Conservation (phyloP, 257 asterid species). For the Schizonepeta tenuifolia region DNA sequence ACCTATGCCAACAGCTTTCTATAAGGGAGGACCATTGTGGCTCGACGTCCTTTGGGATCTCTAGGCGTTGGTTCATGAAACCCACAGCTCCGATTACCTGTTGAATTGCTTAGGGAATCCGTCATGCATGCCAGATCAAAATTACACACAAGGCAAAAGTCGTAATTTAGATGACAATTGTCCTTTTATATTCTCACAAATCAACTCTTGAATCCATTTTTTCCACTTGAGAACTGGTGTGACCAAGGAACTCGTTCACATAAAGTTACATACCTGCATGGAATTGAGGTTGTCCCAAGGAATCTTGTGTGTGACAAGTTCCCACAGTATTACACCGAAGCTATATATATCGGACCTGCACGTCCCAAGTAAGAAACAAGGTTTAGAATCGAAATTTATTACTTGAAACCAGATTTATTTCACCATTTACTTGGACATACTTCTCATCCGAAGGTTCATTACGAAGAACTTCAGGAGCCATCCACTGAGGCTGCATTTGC, state of each 20-base stretch:
- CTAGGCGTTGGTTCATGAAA: conserved; percentile 92
- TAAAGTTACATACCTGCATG: conserved; percentile 70
- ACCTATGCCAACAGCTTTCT: conserved; percentile 93
- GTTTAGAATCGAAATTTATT: conserved; percentile 16
- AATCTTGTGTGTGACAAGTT: conserved; percentile 82
- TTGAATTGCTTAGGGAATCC: conserved; percentile 24
- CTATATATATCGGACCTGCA: conserved; percentile 95
- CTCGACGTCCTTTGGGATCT: conserved; percentile 73
- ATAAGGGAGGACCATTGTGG: conserved; percentile 83
- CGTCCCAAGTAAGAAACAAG: conserved; percentile 29
- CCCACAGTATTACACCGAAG: conserved; percentile 96
- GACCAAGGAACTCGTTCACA: not conserved
- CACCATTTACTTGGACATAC: conserved; percentile 48
- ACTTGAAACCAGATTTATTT: not conserved
- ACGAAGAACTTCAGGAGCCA: conserved; percentile 99
- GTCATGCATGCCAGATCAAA: conserved; percentile 7
- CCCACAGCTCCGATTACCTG: conserved; percentile 99
- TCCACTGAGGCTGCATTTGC: conserved; percentile 94
- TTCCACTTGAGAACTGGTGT: not conserved
- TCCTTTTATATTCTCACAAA: not conserved
- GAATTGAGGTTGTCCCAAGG: conserved; percentile 97
- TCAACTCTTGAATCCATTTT: not conserved
- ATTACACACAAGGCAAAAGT: not conserved
- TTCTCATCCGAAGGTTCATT: conserved; percentile 92
- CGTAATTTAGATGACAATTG: not conserved